Evolutionary conservation across 129 eudicot species (phyloP), one percentile per base, ranked within the genome.

Genomic region (Flaveria trinervia): DNA sequence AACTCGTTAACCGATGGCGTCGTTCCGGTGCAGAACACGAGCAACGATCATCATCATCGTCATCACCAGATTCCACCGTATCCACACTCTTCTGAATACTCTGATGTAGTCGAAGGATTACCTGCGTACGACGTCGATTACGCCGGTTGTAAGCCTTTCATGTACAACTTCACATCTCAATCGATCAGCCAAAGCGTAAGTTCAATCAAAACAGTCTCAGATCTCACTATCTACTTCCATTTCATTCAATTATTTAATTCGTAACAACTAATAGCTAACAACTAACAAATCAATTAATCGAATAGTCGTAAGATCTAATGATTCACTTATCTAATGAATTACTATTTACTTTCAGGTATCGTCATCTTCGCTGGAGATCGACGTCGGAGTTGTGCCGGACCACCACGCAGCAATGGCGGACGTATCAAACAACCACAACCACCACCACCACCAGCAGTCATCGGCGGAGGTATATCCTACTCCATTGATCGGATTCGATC

Each of bases 111-210:
- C 7, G 97, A 91, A 59, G 97, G 97, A 17, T 85, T 83, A 41
- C 98, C 98, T 9, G 90, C 92, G 0, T 92, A 81, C 52, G 93
- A 84, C 7, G 14, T 86, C 44, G 90, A 87, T 65, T 87, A 74
- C 33, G 17, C 86, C 51, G 92, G 88, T 80, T 80, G 91, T 74
- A 89, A 90, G 80, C 94, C 98, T 18, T 86, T 83, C 26, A 45
- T 90, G 88, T 88, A 86, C 82, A 88, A 89, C 61, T 92, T 88
- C 88, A 78, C 71, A 43, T 74, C 96, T 64, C 98, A 91, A 70
- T 88, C 96, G 50, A 77, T 93, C 56, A 93, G 97, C 87, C 97
- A 93, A 80, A 93, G 97, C 64, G 98, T 93, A 90, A 25, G 98
- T 80, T 7, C 12, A 22, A 46, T 59, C 68, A 15, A 55, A 52